Evolutionary conservation across 176 grass and related monocot species (phyloP), one percentile per base, ranked within the genome.

Genomic region (Carex pumila): DNA sequence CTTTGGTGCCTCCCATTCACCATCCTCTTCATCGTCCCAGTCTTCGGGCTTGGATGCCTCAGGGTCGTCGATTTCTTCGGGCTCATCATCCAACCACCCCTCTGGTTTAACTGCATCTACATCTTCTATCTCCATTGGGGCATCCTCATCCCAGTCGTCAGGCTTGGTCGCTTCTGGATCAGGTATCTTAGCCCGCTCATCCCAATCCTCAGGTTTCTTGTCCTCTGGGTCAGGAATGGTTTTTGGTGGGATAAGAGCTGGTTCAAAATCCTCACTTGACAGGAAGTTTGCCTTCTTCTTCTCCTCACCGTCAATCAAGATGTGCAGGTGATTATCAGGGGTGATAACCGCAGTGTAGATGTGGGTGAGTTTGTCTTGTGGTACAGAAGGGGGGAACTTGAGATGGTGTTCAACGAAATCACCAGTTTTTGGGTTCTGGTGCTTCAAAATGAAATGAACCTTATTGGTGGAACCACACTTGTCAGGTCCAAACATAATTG

Each of bases 11-110:
- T 99, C 96, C 96, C 96, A 99, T 82, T 89, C 88, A 6, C 96
- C 96, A 94, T 99, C 96, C 85, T 99, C 96, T 81, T 99, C 96
- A 65, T 99, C 96, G 62, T 99, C 96, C 96, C 96, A 99, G 32
- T 99, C 96, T 83, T 99, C 93, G 18, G 96, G 96, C 86, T 99
- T 95, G 63, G 66, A 12, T 56, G 96, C 87, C 79, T 95, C 93
- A 3, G 96, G 96, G 34, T 99, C 96, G 84, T 95, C 89, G 84
- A 95, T 89, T 84, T 99, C 96, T 76, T 95, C 96, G 12, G 93
- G 96, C 50, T 99, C 96, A 43, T 95, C 91, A 85, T 99, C 93
- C 89, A 99, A 50, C 96, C 96, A 99, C 41, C 96, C 96, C 73
- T 94, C 93, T 21, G 96, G 96, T 85, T 99, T 99, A 56, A 81